These are phyloP conservation scores for Chalciporus chontae DNA, from an alignment of 768 basidiomycete species.

Conservation along the genomic window DNA sequence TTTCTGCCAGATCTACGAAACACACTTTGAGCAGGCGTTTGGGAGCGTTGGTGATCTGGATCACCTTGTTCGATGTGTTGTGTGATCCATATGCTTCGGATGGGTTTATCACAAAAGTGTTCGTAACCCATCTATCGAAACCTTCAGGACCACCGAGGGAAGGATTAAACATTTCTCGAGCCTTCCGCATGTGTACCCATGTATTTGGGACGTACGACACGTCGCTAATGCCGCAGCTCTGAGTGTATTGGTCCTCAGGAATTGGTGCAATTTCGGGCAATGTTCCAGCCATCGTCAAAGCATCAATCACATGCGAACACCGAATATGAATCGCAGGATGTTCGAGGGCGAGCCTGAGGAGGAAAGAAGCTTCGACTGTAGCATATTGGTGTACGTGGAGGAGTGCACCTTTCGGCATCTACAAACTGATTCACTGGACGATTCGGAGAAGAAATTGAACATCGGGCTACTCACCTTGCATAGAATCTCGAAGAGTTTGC, in stretches of 20 bases:
- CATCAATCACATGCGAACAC: slow-evolving; percentile 18
- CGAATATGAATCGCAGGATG: slow-evolving; percentile 40
- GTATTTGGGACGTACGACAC: slow-evolving; percentile 24
- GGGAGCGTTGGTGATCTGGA: background rate
- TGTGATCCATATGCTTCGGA: slow-evolving; percentile 42
- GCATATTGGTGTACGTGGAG: slow-evolving; percentile 45
- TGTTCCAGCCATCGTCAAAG: slow-evolving; percentile 20
- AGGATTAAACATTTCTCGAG: slow-evolving; percentile 33
- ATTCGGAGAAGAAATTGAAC: too few species aligned
- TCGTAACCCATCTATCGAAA: slow-evolving; percentile 42
- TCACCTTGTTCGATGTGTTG: slow-evolving; percentile 39
- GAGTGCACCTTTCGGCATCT: slow-evolving; percentile 49
- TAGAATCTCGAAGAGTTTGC: slow-evolving; percentile 38
- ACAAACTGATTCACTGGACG: background rate
- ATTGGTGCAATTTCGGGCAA: slow-evolving; percentile 37
- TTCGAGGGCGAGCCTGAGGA: slow-evolving; percentile 36
- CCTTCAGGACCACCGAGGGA: slow-evolving; percentile 37
- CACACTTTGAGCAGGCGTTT: background rate
- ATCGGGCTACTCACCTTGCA: slow-evolving; percentile 25
- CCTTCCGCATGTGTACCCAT: slow-evolving; percentile 37
- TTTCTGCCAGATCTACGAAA: slow-evolving; percentile 21
- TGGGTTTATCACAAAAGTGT: slow-evolving; percentile 39
- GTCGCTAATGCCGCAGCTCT: slow-evolving; percentile 25
- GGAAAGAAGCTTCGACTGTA: slow-evolving; percentile 33
- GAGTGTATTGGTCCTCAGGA: slow-evolving; percentile 21